A percentile compares a stretch with the other conserved stretches of the same genome.
Evolutionary conservation across 139 green algal species (phyloP).

Genomic region (Closterium sp.): DNA sequence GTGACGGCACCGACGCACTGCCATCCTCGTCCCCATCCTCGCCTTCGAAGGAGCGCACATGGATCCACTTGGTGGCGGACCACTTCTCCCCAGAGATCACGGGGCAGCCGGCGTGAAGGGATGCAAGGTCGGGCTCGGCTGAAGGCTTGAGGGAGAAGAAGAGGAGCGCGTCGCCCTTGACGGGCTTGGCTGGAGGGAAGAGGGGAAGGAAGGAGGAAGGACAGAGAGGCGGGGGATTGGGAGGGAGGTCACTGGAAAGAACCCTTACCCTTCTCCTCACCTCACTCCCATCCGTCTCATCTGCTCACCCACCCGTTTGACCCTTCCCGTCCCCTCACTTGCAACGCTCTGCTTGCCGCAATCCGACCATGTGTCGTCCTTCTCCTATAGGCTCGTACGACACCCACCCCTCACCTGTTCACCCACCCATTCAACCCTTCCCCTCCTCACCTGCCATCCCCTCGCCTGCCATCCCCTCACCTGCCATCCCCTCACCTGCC

Average conservation of each 20-base stretch:
- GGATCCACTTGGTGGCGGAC: constrained; percentile 87
- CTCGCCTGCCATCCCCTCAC: too few species aligned
- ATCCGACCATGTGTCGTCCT: constrained; percentile 44
- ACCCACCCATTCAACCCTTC: too few species aligned
- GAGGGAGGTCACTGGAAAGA: not conserved
- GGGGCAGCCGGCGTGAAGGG: constrained; percentile 69
- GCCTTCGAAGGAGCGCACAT: constrained; percentile 47
- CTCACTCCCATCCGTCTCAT: too few species aligned
- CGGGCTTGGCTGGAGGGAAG: constrained; percentile 50
- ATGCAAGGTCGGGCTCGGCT: constrained; percentile 30
- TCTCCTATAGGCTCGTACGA: too few species aligned
- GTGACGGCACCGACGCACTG: not conserved
- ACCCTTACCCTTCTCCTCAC: too few species aligned
- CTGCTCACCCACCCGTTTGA: too few species aligned
- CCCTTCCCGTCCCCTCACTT: constrained; percentile 6
- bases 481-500: constrained; percentile 20
- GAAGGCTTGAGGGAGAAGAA: constrained; percentile 51
- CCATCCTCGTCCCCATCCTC: constrained; percentile 30
- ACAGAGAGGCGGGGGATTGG: not conserved
- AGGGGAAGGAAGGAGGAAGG: not conserved
- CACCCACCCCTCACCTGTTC: too few species aligned
- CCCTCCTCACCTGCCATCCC: too few species aligned
- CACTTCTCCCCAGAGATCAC: constrained; percentile 74
- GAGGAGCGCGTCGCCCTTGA: constrained; percentile 55
- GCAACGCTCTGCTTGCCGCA: constrained; percentile 28